These are phyloP conservation scores for Cicer cuneatum DNA, from an alignment of 306 rosid genomes.

Conservation along the genomic window DNA sequence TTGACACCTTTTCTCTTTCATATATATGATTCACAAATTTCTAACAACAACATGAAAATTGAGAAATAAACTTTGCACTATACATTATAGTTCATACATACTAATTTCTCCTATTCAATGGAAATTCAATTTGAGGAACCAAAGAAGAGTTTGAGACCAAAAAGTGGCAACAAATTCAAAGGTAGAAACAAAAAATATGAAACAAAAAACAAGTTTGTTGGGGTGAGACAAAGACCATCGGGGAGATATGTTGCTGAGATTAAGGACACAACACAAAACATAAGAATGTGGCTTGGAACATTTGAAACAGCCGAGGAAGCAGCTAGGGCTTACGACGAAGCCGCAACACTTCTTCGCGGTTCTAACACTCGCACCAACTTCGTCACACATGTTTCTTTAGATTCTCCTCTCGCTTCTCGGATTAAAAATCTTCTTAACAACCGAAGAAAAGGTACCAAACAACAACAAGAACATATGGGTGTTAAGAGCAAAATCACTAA, in stretches of 20 bases:
- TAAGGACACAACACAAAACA: conserved; percentile 82
- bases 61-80: conserved; percentile 17
- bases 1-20: conserved; percentile 42
- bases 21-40: conserved; percentile 40
- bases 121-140: conserved; percentile 67
- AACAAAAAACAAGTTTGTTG: conserved; percentile 64
- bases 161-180: conserved; percentile 54
- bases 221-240: conserved; percentile 89
- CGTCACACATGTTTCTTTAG: conserved; percentile 62
- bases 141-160: conserved; percentile 38
- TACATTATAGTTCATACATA: not conserved
- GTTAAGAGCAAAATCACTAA: not conserved
- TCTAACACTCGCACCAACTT: conserved; percentile 86
- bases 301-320: conserved; percentile 90
- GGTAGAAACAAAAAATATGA: conserved; percentile 52
- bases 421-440: conserved; percentile 64
- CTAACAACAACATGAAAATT: conserved; percentile 38
- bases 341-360: conserved; percentile 90
- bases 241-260: conserved; percentile 98
- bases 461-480: conserved; percentile 9
- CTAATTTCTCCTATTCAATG: conserved; percentile 48
- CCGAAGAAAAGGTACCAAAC: conserved; percentile 42
- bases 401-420: conserved; percentile 81
- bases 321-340: conserved; percentile 89
- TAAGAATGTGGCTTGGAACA: conserved; percentile 98